Evolutionary conservation across 257 asterid genomes (phyloP).

Genomic region (Salvia splendens): DNA sequence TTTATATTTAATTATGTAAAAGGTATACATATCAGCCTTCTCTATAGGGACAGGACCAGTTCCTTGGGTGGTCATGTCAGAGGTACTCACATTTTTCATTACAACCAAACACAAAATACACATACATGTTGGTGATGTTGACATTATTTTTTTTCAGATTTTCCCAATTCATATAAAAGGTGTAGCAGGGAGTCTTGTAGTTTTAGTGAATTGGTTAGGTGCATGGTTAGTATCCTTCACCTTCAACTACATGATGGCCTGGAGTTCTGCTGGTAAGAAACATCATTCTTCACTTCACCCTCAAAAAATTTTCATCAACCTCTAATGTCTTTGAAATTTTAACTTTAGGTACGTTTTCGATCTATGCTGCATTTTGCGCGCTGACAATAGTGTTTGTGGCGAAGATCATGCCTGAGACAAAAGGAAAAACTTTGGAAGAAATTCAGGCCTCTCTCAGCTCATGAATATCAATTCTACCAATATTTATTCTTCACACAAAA

Average conservation of each 20-base stretch:
- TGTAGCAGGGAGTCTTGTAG: constrained; percentile 77
- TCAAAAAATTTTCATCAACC: not conserved
- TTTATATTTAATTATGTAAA: not conserved
- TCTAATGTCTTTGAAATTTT: not conserved
- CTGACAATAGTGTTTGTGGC: constrained; percentile 63
- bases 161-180: constrained; percentile 83
- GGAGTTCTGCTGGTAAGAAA: constrained; percentile 65
- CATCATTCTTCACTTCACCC: not conserved
- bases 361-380: constrained; percentile 54
- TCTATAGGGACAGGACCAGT: constrained; percentile 87
- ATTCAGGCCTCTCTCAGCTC: constrained; percentile 69
- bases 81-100: constrained; percentile 44
- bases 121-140: not conserved
- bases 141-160: constrained; percentile 45
- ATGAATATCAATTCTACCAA: not conserved
- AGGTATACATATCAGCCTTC: constrained; percentile 68
- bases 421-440: constrained; percentile 83
- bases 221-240: constrained; percentile 89
- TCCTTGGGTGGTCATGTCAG: constrained; percentile 96
- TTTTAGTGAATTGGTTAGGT: constrained; percentile 78
- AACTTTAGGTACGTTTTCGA: constrained; percentile 56
- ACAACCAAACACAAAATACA: not conserved
- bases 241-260: constrained; percentile 72
- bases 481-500: constrained; percentile 2
- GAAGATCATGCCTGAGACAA: constrained; percentile 79